Conservation (phyloP, 2,329 filamentous ascomycete species). For the Daldinia eschscholtzii region DNA sequence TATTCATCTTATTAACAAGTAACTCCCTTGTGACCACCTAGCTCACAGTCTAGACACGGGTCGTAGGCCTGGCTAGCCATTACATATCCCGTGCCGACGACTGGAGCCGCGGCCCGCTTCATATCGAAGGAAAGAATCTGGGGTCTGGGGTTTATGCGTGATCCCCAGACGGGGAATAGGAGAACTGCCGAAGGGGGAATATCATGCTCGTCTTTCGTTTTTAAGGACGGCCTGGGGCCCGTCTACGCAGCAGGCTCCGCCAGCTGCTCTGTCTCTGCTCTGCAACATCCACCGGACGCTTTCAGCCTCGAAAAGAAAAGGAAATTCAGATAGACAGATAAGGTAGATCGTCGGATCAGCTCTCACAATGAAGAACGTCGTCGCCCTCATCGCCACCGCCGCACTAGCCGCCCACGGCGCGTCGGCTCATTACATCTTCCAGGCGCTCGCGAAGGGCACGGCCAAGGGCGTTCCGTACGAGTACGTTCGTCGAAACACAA, state of each 20-base stretch:
- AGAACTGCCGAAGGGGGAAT: conserved; percentile 39
- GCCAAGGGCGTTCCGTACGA: conserved; percentile 53
- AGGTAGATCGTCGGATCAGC: background rate
- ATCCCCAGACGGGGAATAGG: conserved; percentile 12
- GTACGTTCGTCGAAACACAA: conserved; percentile 60
- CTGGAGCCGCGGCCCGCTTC: conserved; percentile 42
- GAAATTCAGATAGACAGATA: no score
- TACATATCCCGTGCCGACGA: conserved; percentile 14
- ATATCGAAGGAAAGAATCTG: conserved; percentile 32
- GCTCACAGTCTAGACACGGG: conserved; percentile 4
- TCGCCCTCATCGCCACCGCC: conserved; percentile 47
- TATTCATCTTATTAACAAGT: conserved; percentile 27
- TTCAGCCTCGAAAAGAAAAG: conserved; percentile 12
- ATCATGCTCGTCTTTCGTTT: conserved; percentile 24
- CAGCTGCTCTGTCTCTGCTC: conserved; percentile 15
- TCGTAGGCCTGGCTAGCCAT: conserved; percentile 24
- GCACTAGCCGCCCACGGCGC: conserved; percentile 53
- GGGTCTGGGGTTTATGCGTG: conserved; percentile 10
- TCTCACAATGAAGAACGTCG: conserved; percentile 51
- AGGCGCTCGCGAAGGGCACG: conserved; percentile 53
- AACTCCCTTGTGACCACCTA: conserved; percentile 19
- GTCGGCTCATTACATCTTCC: conserved; percentile 59
- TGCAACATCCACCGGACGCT: background rate
- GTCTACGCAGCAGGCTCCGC: conserved; percentile 24
- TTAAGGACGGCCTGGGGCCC: conserved; percentile 33